Base-by-base conservation (phyloP, 2,329 filamentous ascomycete genomes). In the Exophiala spinifera region DNA sequence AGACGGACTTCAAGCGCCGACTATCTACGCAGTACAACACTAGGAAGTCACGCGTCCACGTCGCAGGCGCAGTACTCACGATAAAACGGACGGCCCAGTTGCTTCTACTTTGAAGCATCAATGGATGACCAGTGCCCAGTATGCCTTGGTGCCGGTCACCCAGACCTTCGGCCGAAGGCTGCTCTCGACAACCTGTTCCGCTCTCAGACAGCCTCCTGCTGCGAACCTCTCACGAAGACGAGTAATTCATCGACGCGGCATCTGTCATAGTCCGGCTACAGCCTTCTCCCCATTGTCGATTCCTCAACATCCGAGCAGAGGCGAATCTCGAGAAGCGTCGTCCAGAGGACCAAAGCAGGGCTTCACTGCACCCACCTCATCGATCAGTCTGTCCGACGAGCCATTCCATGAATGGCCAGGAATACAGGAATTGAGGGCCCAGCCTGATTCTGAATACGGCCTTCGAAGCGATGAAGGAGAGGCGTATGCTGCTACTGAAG, bases 51-150 rank as follows among this genome's bases (percentile, higher is more conserved):
- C 8, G 28, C 28, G 28, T 31, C 28, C 28, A 31, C 4, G 11
- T 31, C 7, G 3, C 28, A 5, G 28, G 28, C 7, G 28, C 28
- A 10, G 28, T 31, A 31, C 28, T 31, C 28, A 31, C 28, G 28
- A 31, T 31, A 31, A 6, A 31, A 31, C 28, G 28, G 28, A 31
- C 40, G n/a, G 39, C 1, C 40, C 14, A 45, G 36, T 40, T 44
- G 44, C 45, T 48, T 53, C 49, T 25, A 33, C 5, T 33, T 44
- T 43, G 56, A 55, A 58, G 51, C 52, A 52, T 58, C 56, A 50
- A 58, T 58, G 56, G 56, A 58, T 58, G 56, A 39, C 55, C 56
- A 49, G 42, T 52, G 51, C 54, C 44, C 51, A 25, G 19, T 47
- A 48, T 23, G 44, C 45, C 39, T 40, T 23, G 15, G 28, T n/a